Base-by-base conservation (phyloP, 1,139 yeast genomes). In the Candida sojae region DNA sequence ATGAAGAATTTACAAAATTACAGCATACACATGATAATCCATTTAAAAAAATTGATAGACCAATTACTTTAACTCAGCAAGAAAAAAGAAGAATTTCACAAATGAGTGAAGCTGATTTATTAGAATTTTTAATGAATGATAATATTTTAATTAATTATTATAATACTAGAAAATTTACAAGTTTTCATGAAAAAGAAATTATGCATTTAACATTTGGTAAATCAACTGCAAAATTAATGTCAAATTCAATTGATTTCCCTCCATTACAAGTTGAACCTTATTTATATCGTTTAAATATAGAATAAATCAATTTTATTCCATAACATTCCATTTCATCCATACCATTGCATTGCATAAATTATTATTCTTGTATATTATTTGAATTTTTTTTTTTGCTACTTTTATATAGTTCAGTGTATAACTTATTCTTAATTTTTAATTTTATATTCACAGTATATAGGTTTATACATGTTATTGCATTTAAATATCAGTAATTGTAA, bases 171-270 rank as follows among this genome's bases (percentile, higher is more conserved):
- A 67, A 62, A 7, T 67, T 71, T 53, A 73, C 78, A 1, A 47
- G 57, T 12, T 65, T 67, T 51, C 78, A 73, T 50, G 76, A 72
- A 55, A 54, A 58, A 30, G 77, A 72, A 55, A 62, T 71, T 42
- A 63, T 68, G 66, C 56, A 62, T 23, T 58, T 71, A 26, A 53
- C 66, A 17, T 62, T 61, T 47, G 70, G 67, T 10, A 70, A 69
- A 52, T 58, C 70, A 4, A 68, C 76, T 2, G 56, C 62, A 11
- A 39, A 48, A 7, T 43, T 70, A 42, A 57, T 70, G 41, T 49
- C 53, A 3, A 42, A 50, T 12, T 61, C 66, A 1, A 64, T 66
- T 2, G 67, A 62, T 45, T 70, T 70, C 53, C 54, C 54, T 44
- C 77, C 77, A 1, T 60, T 70, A 57, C 62, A 62, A 53, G 61